Evolutionary conservation across 371 early-diverging fungal genomes (phyloP), one percentile per base, ranked within the genome.

Genomic region (Dentiscutata heterogama): DNA sequence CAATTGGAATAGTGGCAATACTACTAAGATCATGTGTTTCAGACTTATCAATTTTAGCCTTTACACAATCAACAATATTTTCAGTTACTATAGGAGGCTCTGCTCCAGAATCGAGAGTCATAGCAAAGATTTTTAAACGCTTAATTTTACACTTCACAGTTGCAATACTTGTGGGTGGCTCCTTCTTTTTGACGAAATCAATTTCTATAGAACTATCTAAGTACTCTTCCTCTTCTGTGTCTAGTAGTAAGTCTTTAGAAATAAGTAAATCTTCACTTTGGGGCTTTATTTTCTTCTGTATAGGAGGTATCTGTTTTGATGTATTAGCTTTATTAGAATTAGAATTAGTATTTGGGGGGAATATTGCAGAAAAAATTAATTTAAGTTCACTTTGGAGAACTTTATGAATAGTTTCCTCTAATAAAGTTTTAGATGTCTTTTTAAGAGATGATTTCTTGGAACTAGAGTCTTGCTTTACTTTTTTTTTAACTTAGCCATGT

Each of bases 401-500:
- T 42, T 42, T 42, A 42, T 10, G 46, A 42, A 42, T 42, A 42
- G 46, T 42, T 42, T 42, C 8, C 22, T 61, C 27, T 25, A 61
- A n/a, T 25, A 10, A 42, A 42, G 46, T 42, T 42, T 42, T 42
- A 42, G 27, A 61, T 25, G 25, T 10, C 27, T 61, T 61, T n/a
- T 27, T 61, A n/a, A 25, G 27, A 8, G 11, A 2, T 10, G 25
- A n/a, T 61, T 61, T 61, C 27, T 61, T 61, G 61, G 27, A 25
- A 13, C 22, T 61, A 61, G 27, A 61, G n/a, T 25, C 6, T 61
- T 22, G 22, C 1, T 42, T 42, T 10, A 42, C 46, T 42, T 42
- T 42, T 42, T 42, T 72, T 72, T 72, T 50, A 72, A 8, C 53
- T 72, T 50, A 72, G 73, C 46, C 22, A 72, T 42, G 73, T 68